A percentile compares a stretch with the other conserved stretches of the same genome.
These are phyloP conservation scores for Thermomucor indicae-seudaticae DNA, from an alignment of 371 early-diverging fungal species.

Conservation along the genomic window DNA sequence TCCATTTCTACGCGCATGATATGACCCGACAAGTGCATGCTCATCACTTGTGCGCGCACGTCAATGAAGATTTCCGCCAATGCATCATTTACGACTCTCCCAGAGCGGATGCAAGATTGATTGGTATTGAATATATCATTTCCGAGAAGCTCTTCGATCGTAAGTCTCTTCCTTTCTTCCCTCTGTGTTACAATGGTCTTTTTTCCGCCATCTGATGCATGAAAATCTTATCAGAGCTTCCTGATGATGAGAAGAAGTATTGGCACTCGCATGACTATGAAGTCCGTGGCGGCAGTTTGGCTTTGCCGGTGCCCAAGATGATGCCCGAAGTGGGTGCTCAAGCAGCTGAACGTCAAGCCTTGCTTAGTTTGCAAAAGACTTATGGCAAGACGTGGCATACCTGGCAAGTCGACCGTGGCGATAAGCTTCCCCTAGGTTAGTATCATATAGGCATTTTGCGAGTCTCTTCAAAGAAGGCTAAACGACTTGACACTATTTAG, in stretches of 20 bases:
- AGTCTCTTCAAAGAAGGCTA: not conserved
- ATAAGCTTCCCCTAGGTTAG: slow-evolving; percentile 12
- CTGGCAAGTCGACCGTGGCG: slow-evolving; percentile 19
- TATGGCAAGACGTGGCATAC: slow-evolving; percentile 25
- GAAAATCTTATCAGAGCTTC: slow-evolving; percentile 24
- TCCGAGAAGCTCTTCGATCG: slow-evolving; percentile 38
- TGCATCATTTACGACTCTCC: slow-evolving; percentile 47
- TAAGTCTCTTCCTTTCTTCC: too few species aligned
- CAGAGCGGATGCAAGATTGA: slow-evolving; percentile 29
- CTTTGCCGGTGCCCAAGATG: slow-evolving; percentile 16
- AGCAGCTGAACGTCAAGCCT: slow-evolving; percentile 18
- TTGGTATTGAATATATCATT: slow-evolving; percentile 55
- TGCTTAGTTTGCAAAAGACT: slow-evolving; percentile 13
- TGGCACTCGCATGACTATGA: slow-evolving; percentile 52
- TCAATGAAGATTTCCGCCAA: slow-evolving; percentile 49
- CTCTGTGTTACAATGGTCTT: too few species aligned
- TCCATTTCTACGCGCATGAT: slow-evolving; percentile 28
- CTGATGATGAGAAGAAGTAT: slow-evolving; percentile 38
- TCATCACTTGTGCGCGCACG: slow-evolving; percentile 40
- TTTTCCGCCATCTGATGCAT: not conserved
- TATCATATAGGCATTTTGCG: not conserved
- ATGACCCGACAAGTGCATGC: slow-evolving; percentile 37
- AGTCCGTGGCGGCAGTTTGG: slow-evolving; percentile 32
- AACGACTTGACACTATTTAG: not conserved
- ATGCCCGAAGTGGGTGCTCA: slow-evolving; percentile 24